Conservation (phyloP, 768 basidiomycete species). For the Baorangia bicolor region DNA sequence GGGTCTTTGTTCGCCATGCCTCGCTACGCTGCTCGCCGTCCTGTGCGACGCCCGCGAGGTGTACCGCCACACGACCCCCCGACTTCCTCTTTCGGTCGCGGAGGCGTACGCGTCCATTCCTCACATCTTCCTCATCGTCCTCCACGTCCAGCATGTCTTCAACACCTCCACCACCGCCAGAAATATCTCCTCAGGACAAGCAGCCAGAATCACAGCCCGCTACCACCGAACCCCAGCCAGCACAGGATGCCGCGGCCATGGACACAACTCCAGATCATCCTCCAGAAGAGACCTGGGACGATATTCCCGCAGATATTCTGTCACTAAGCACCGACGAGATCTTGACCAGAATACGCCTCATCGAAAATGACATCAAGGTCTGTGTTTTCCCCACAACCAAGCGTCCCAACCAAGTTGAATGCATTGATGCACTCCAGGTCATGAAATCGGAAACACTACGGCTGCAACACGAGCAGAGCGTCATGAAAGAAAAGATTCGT, state of each 20-base stretch:
- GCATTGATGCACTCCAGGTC: constrained; percentile 52
- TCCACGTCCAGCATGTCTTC: constrained; percentile 48
- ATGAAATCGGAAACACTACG: constrained; percentile 95
- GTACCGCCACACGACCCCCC: constrained; percentile 1
- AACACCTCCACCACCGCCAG: constrained; percentile 50
- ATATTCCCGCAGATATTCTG: constrained; percentile 88
- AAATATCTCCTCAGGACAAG: constrained; percentile 46
- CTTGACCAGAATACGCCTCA: constrained; percentile 81
- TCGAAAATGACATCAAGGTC: constrained; percentile 97
- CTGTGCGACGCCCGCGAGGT: neutral
- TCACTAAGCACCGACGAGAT: constrained; percentile 82
- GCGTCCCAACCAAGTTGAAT: neutral
- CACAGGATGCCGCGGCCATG: constrained; percentile 49
- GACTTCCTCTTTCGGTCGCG: constrained; percentile 26
- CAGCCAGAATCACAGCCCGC: constrained; percentile 44
- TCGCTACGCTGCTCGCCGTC: neutral
- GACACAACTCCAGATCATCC: constrained; percentile 72
- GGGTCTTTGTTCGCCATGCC: constrained; percentile 40
- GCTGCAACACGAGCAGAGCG: constrained; percentile 89
- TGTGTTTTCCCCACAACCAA: constrained; percentile 9
- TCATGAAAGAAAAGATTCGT: constrained; percentile 98
- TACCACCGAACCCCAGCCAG: constrained; percentile 29
- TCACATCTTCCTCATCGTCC: neutral
- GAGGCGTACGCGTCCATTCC: constrained; percentile 27
- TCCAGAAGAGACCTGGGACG: constrained; percentile 81